Evolutionary conservation across 192 early-diverging fungal species (phyloP), one percentile per base, ranked within the genome.

Genomic region (Coemansia sp.): DNA sequence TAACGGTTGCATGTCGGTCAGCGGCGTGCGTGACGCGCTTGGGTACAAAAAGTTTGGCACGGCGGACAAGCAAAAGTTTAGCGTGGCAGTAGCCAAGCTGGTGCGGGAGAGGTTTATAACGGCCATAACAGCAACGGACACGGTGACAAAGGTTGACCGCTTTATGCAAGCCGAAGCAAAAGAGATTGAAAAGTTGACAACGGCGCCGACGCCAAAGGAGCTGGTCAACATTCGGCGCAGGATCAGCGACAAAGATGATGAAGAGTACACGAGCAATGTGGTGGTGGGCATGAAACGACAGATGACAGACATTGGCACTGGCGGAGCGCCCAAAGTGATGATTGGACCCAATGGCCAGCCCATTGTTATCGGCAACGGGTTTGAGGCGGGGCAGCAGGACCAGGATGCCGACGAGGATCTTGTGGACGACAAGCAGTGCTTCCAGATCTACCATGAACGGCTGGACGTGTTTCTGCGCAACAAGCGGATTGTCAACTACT

Each of bases 391-490:
- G 11, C 58, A 67, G 39, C 53, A 35, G 27, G 4, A 47, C 22
- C 43, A 45, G 32, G 22, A 39, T 24, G 47, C 63, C 2, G 56
- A 65, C 3, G 32, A 27, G 2, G 77, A 74, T 25, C 22, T 66
- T 7, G 70, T 75, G 32, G 87, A 88, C 49, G 73, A 85, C 17
- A 82, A 84, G 37, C 75, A 86, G 37, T 87, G 72, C 53, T 91
- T 91, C 71, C 76, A 79, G 47, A 64, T 89, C 41, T 90, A 91
- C 62, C 85, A 75, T 67, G 87, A 89, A 8, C 79, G 84, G 37
- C 87, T 84, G 39, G 87, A 85, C 52, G 85, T 90, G 27, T 69
- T 86, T 17, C 82, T 89, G 70, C 85, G 90, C 59, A 89, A 89
- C 64, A 82, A 87, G 80, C 74, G 80, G 70, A 75, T 92, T 53